Evolutionary conservation across 2,329 filamentous ascomycete species (phyloP), one percentile per base, ranked within the genome.

Genomic region (Pleurostoma richardsiae): DNA sequence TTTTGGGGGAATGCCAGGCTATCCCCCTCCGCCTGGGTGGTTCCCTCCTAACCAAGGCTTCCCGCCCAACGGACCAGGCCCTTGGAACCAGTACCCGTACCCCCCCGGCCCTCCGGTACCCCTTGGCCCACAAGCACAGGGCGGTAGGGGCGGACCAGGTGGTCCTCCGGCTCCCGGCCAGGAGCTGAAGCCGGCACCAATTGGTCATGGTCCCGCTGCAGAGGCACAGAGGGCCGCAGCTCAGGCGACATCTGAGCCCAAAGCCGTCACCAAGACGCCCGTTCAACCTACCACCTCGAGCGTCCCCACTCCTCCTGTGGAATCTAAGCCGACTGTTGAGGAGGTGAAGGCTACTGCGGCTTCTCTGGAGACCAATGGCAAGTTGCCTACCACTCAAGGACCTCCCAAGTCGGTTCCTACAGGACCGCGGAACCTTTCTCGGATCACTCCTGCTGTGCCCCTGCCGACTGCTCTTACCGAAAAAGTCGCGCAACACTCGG

Each of bases 21-120:
- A 86, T 52, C 85, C 83, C 11, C 87, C 83, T 41, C 81, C 33
- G 29, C 44, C 82, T 28, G 86, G 85, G 47, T 95, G 89, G 87
- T 92, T 84, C 61, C 86, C 86, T 55, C 81, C 78, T 54, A 85
- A 85, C 5, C 87, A 88, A 66, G 85, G 83, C 29, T 94, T 90
- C 56, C 85, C 83, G 31, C 83, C 79, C 52, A 73, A 68, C 30
- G 84, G 81, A 10, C 81, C 80, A 29, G 84, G 79, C 42, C 76
- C 74, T 19, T 81, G 75, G 77, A 71, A 67, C 59, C 74, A 69
- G 60, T 77, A 70, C 55, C 79, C 75, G 26, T 88, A 85, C 59
- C 84, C 83, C 49, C 81, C 79, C 33, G 56, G 55, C 10, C 60
- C 57, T 10, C 59, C 57, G n/a, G 55, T 51, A 4, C 54, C 56